Conservation (phyloP, 768 basidiomycete species). For the Asterophora lycoperdoides region DNA sequence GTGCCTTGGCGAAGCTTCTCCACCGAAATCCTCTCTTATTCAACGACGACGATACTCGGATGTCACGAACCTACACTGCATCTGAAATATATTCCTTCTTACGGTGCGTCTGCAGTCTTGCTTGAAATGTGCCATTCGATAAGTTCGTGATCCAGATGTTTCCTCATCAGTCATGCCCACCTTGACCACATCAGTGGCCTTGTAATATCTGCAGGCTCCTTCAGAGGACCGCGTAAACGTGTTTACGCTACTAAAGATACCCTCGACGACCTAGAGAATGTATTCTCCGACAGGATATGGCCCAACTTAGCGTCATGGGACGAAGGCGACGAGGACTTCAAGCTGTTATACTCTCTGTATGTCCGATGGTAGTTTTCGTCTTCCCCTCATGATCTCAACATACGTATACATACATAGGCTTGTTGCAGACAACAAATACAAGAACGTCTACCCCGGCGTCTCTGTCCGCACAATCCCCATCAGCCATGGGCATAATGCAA, state of each 20-base stretch:
- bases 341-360: conserved; percentile 62
- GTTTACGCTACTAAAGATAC: conserved; percentile 59
- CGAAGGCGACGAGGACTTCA: conserved; percentile 52
- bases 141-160: conserved; percentile 49
- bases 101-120: conserved; percentile 29
- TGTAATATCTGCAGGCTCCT: conserved; percentile 78
- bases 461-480: conserved; percentile 67
- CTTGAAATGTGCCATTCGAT: conserved; percentile 2
- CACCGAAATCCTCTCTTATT: conserved; percentile 54
- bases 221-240: conserved; percentile 56
- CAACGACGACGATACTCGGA: conserved; percentile 23
- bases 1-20: conserved; percentile 65
- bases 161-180: conserved; percentile 85
- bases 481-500: conserved; percentile 61
- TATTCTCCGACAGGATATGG: conserved; percentile 82
- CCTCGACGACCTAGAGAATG: conserved; percentile 61
- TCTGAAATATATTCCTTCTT: conserved; percentile 53
- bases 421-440: conserved; percentile 48
- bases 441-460: conserved; percentile 46
- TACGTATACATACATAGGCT: conserved; percentile 34
- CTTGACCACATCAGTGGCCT: conserved; percentile 86
- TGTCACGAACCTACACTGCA: conserved; percentile 31
- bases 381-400: conserved; percentile 7
- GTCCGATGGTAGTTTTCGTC: conserved; percentile 23
- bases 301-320: conserved; percentile 79